phyloP scores from a whole-genome alignment of 108 stramenopile genomes.

The Aurantiochytrium sp. region DNA sequence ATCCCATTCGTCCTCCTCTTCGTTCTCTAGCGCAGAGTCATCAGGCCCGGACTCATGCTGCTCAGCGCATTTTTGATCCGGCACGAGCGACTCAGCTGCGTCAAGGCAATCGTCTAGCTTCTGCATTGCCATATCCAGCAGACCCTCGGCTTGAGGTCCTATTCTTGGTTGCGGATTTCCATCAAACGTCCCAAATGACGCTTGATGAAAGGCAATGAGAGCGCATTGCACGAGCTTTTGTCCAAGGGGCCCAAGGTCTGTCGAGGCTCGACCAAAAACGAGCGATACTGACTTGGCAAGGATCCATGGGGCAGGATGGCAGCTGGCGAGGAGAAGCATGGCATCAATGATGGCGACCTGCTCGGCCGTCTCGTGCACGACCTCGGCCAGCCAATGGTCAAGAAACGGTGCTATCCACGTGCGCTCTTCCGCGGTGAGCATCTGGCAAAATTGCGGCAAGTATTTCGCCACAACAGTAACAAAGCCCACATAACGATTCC shows the following conservation, averaged over 20 bases:
- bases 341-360: background rate
- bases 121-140: too few species aligned
- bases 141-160: too few species aligned
- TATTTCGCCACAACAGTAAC: background rate
- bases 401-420: background rate
- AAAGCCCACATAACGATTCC: background rate
- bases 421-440: background rate
- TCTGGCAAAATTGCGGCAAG: background rate
- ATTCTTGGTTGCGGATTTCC: too few species aligned
- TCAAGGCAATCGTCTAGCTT: background rate
- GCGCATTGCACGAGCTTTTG: too few species aligned
- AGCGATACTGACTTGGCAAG: background rate
- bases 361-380: background rate
- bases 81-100: background rate
- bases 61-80: too few species aligned
- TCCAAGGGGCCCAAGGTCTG: too few species aligned
- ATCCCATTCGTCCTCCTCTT: background rate
- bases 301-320: background rate
- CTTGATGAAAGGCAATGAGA: too few species aligned
- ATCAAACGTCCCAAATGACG: too few species aligned
- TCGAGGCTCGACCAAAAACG: too few species aligned
- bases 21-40: background rate
- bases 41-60: background rate
- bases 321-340: background rate
- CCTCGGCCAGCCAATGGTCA: background rate